phyloP scores from a whole-genome alignment of 345 rosid species.

The Linum trigynum region DNA sequence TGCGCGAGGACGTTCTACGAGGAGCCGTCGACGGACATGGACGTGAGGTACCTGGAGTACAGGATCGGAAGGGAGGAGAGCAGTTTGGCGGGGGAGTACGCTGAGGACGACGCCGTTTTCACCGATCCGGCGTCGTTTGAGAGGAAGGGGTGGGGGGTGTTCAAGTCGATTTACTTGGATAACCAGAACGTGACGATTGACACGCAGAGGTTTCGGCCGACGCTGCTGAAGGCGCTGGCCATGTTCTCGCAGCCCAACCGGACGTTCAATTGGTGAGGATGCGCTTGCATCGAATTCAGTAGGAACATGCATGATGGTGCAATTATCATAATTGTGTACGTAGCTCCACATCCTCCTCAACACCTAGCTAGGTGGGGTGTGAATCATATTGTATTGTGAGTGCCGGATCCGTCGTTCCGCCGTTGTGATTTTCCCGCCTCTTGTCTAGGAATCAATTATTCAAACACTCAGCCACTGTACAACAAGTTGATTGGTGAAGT shows the following conservation, averaged over 20 bases:
- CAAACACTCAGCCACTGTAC: no score
- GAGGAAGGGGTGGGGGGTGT: slow-evolving; percentile 14
- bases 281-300: no score
- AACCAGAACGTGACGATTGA: slow-evolving; percentile 27
- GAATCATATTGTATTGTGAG: no score
- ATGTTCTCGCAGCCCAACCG: slow-evolving; percentile 37
- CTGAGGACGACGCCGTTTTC: not conserved
- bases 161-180: slow-evolving; percentile 21
- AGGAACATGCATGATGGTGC: no score
- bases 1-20: slow-evolving; percentile 35
- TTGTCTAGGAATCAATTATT: no score
- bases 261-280: no score
- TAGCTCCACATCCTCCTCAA: no score
- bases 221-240: slow-evolving; percentile 19
- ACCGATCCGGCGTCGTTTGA: slow-evolving; percentile 12
- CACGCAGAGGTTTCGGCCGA: slow-evolving; percentile 19
- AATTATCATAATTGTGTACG: no score
- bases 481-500: no score
- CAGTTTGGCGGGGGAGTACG: not conserved
- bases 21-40: slow-evolving; percentile 54
- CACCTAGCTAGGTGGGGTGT: no score
- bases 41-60: slow-evolving; percentile 53
- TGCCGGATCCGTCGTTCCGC: no score
- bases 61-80: slow-evolving; percentile 53
- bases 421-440: no score